A percentile compares a stretch with the other conserved stretches of the same genome.
These are phyloP conservation scores for Podaxis sp. DNA, from an alignment of 768 basidiomycete species.

Conservation along the genomic window DNA sequence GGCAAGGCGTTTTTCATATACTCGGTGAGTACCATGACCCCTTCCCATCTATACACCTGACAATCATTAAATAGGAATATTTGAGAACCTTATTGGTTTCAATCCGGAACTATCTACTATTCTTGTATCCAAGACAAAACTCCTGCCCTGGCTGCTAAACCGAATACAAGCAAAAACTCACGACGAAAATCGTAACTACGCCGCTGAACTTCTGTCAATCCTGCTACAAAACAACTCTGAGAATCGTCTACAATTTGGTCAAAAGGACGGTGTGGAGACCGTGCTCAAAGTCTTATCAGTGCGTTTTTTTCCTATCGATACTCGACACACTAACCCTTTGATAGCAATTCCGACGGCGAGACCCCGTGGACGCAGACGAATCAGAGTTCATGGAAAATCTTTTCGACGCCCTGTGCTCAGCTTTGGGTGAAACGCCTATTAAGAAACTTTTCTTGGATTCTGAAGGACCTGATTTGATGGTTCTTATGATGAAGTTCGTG, in stretches of 20 bases:
- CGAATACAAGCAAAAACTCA: slow-evolving; percentile 71
- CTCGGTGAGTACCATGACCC: slow-evolving; percentile 47
- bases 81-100: slow-evolving; percentile 90
- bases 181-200: slow-evolving; percentile 91
- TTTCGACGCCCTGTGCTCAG: slow-evolving; percentile 88
- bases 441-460: slow-evolving; percentile 83
- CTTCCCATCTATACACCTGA: not conserved
- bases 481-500: slow-evolving; percentile 93
- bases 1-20: slow-evolving; percentile 90
- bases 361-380: slow-evolving; percentile 87
- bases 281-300: slow-evolving; percentile 80
- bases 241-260: slow-evolving; percentile 68
- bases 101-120: slow-evolving; percentile 70
- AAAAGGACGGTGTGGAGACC: slow-evolving; percentile 76
- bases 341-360: slow-evolving; percentile 84
- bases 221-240: slow-evolving; percentile 71
- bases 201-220: slow-evolving; percentile 92
- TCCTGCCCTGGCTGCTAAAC: slow-evolving; percentile 77
- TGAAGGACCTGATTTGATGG: slow-evolving; percentile 96
- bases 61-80: slow-evolving; percentile 55
- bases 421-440: slow-evolving; percentile 72
- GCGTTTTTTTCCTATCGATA: slow-evolving; percentile 26
- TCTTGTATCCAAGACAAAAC: slow-evolving; percentile 70
- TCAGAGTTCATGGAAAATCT: slow-evolving; percentile 97
- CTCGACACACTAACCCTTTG: slow-evolving; percentile 14